phyloP scores from a whole-genome alignment of 2,329 filamentous ascomycete species.

The Aureobasidium sp. region DNA sequence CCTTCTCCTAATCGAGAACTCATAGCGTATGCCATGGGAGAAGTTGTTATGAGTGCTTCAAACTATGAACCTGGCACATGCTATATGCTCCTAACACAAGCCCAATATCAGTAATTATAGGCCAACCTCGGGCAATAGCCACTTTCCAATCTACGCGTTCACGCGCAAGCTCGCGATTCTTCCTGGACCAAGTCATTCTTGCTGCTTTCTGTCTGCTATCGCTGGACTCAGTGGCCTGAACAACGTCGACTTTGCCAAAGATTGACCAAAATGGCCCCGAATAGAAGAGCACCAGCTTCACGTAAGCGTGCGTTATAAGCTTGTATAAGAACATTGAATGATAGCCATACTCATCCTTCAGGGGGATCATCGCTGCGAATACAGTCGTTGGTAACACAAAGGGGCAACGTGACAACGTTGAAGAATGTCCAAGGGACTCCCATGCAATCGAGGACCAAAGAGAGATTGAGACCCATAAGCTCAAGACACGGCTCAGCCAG shows the following conservation, averaged over 20 bases:
- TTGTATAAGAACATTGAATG: neutral
- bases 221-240: neutral
- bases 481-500: neutral
- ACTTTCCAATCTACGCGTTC: neutral
- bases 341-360: neutral
- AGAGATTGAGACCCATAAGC: neutral
- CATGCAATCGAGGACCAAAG: neutral
- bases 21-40: too few relatives aligned
- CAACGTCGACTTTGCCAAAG: neutral
- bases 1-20: too few relatives aligned
- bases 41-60: neutral
- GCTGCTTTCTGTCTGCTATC: neutral
- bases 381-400: neutral
- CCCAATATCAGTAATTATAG: neutral
- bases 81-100: neutral
- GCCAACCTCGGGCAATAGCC: neutral
- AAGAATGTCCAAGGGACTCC: neutral
- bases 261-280: neutral
- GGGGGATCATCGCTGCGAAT: neutral
- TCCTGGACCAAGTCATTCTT: neutral
- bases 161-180: neutral
- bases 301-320: neutral
- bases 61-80: neutral
- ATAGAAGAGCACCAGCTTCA: neutral
- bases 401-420: neutral